Evolutionary conservation across 768 basidiomycete species (phyloP).

Genomic region (Serendipita sp.): DNA sequence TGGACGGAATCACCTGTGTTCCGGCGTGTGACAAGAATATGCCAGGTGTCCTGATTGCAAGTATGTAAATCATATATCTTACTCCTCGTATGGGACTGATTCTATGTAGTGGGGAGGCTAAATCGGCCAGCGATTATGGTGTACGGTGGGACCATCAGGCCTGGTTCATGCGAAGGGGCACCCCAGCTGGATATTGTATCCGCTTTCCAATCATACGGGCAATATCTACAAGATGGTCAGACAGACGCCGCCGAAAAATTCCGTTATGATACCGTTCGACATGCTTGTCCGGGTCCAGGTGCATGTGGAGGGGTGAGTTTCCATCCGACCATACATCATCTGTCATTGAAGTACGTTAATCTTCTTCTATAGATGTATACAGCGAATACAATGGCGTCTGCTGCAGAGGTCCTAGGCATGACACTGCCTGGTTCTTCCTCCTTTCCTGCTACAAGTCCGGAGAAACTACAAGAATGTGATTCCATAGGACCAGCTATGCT

Average conservation of each 20-base stretch:
- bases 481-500: conserved; percentile 70
- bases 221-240: conserved; percentile 80
- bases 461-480: conserved; percentile 76
- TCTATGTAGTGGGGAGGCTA: conserved; percentile 61
- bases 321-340: conserved; percentile 6
- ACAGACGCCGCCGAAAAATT: conserved; percentile 68
- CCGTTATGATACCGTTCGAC: conserved; percentile 74
- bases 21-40: conserved; percentile 99
- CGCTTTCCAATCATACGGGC: conserved; percentile 95
- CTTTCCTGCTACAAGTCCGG: conserved; percentile 82
- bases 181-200: conserved; percentile 91
- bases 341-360: not conserved
- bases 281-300: conserved; percentile 95
- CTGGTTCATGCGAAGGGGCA: conserved; percentile 78
- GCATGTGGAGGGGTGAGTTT: conserved; percentile 87
- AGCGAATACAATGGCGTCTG: conserved; percentile 96
- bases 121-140: conserved; percentile 97
- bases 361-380: conserved; percentile 68
- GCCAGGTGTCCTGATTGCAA: conserved; percentile 98
- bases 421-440: conserved; percentile 92
- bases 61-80: conserved; percentile 31
- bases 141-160: conserved; percentile 88
- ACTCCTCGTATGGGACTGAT: conserved; percentile 4
- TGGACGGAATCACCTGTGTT: conserved; percentile 93
- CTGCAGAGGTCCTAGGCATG: conserved; percentile 93